Base-by-base conservation (phyloP, 306 rosid species). In the Mimosa pudica region DNA sequence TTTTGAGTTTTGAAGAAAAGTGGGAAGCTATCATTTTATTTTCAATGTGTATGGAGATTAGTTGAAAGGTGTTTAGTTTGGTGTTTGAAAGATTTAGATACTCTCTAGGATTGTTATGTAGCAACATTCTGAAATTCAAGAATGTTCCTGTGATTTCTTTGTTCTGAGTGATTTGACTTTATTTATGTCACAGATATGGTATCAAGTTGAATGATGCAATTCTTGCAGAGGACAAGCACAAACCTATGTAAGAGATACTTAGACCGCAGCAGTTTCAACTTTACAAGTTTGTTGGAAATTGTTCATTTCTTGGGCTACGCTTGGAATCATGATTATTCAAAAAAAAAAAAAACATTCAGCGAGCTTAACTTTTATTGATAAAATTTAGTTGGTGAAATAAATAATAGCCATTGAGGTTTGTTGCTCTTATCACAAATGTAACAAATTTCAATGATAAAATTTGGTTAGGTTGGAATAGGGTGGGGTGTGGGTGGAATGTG, bases 151-250 rank as follows among this genome's bases (percentile, higher is more conserved):
- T 78, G 67, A 55, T 77, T 70, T 77, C 83, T 86, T 5, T 24
- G 5, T 73, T 73, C 69, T 79, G 10, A 52, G 12, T 80, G 14
- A 45, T 20, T 17, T 73, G 17, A 52, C 58, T 12, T 61, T 36
- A 10, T 82, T 57, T 66, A 46, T 51, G 45, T 49, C 9, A 32
- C 95, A 95, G 98, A 58, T 95, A 89, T 41, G 97, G 81, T 38
- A 47, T 92, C 82, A 88, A 90, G 89, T 77, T 82, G 82, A 92
- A 95, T 91, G 54, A 92, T 83, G 97, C 97, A 17, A 91, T 91
- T 82, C 93, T 92, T 71, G 96, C 98, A 0, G 98, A 95, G 87
- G 98, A 92, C 35, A 95, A 92, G 82, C 98, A 95, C 86, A 83
- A 91, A 68, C 89, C 94, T 14, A 95, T 95, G 98, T 95, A 85